Base-by-base conservation (phyloP, 139 green algal genomes). In the Yamagishiella unicocca region DNA sequence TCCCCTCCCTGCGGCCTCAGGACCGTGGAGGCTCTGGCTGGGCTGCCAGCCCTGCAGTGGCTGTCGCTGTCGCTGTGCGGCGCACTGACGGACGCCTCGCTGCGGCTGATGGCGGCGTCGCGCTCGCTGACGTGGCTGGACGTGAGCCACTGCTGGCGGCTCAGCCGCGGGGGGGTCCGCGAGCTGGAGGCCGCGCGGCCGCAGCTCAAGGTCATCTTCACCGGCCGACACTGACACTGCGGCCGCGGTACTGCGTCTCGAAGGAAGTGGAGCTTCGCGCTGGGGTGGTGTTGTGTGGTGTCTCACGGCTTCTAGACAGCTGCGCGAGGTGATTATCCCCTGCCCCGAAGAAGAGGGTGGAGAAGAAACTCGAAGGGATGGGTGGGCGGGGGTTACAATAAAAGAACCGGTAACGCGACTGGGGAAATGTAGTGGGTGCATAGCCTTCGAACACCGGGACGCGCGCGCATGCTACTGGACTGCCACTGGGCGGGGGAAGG, bases 31-130 rank as follows among this genome's bases (percentile, higher is more conserved):
- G 79, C 84, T 62, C 84, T 92, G 35, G 71, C 89, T 4, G 27
- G 25, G 29, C 84, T 92, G 45, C 76, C 55, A 2, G 76, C 79
- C 37, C 84, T 92, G 62, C 85, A 90, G 67, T 89, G 84, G 81
- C 85, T 92, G 62, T 87, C 68, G 33, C 64, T 92, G 43, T 85
- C 89, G n/a, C 85, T 86, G 64, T 86, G 80, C 61, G 80, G 64
- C 62, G 8, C 31, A 6, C 4, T 86, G 9, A 86, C 85, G 21
- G 78, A 89, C 50, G 42, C 37, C 17, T 87, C 79, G 45, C 81
- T 92, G 53, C 66, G 84, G 73, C 42, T 84, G 72, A 19, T 77
- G 71, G 14, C 14, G 87, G 10, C 80, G 53, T 86, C 78, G n/a
- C 68, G 78, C n/a, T 46, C 45, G 33, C 68, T 92, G 31, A 64